Conservation (phyloP, 371 early-diverging fungal genomes). For the Dipsacomyces acuminosporus region DNA sequence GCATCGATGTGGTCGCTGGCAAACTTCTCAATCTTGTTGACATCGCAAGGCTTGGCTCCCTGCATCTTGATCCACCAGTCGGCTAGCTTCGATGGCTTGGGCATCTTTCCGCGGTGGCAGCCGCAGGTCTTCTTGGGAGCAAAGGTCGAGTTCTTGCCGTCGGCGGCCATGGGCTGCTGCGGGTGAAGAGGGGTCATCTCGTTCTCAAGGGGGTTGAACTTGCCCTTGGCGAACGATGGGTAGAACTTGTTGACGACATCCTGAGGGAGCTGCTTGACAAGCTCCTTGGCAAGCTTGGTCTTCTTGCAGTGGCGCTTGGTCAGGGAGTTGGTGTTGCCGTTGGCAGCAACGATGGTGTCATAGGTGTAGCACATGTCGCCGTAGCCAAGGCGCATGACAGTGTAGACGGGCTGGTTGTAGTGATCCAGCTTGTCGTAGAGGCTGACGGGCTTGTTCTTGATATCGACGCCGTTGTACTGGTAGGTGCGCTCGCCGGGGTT, state of each 20-base stretch:
- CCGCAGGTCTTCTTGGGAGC: conserved; percentile 14
- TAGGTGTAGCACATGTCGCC: conserved; percentile 48
- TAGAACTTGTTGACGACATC: conserved; percentile 18
- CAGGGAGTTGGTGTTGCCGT: conserved; percentile 6
- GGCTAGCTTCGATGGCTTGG: conserved; percentile 16
- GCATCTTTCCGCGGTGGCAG: conserved; percentile 37
- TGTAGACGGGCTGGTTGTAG: conserved; percentile 14
- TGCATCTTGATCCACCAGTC: conserved; percentile 35
- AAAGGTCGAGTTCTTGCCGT: conserved; percentile 2
- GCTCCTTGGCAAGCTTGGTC: conserved; percentile 10
- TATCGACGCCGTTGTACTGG: conserved; percentile 30
- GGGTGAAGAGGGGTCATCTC: conserved; percentile 22
- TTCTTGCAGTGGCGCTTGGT: conserved; percentile 24
- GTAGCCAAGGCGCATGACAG: conserved; percentile 44
- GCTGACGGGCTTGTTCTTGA: neutral
- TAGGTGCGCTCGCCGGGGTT: conserved; percentile 27
- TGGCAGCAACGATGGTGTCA: conserved; percentile 34
- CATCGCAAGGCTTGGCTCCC: conserved; percentile 11
- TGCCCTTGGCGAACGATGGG: conserved; percentile 26
- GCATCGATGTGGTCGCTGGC: conserved; percentile 25
- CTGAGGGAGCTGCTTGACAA: conserved; percentile 23
- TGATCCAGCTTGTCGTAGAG: conserved; percentile 17
- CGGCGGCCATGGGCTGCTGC: conserved; percentile 26
- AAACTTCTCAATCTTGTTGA: conserved; percentile 18
- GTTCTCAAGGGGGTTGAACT: conserved; percentile 19